These are phyloP conservation scores for Pyrus betulifolia DNA, from an alignment of 306 rosid species.

Conservation along the genomic window DNA sequence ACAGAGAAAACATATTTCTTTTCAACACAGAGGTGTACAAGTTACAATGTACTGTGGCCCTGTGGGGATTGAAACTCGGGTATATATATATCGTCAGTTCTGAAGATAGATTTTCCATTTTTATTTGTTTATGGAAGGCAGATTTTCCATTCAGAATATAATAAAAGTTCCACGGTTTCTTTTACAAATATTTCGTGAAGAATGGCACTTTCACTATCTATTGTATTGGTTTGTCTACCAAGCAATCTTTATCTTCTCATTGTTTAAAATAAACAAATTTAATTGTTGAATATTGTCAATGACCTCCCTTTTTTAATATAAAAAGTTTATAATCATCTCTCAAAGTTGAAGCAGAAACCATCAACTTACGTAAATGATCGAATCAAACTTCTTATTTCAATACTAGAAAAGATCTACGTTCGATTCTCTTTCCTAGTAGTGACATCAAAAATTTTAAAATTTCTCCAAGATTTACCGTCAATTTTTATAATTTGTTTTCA, in stretches of 20 bases:
- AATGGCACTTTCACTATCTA: neutral
- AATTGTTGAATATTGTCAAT: neutral
- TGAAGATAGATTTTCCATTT: neutral
- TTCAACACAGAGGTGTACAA: no score
- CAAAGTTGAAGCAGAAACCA: neutral
- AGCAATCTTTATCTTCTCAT: neutral
- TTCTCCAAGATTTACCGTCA: no score
- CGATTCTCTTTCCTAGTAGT: no score
- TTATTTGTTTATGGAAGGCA: neutral
- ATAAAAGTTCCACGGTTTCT: neutral
- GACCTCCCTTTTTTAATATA: neutral
- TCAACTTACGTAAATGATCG: no score
- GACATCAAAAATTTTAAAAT: no score
- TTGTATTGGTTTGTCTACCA: neutral
- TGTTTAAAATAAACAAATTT: neutral
- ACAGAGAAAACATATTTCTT: no score
- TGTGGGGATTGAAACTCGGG: no score
- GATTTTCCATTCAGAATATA: neutral
- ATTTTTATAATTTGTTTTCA: no score
- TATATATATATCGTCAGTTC: no score
- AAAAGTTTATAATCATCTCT: neutral
- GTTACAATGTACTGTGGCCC: no score
- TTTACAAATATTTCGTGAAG: neutral
- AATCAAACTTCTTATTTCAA: neutral
- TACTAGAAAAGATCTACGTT: neutral